Conservation (phyloP, 768 basidiomycete genomes). For the Suillus ampliporus region DNA sequence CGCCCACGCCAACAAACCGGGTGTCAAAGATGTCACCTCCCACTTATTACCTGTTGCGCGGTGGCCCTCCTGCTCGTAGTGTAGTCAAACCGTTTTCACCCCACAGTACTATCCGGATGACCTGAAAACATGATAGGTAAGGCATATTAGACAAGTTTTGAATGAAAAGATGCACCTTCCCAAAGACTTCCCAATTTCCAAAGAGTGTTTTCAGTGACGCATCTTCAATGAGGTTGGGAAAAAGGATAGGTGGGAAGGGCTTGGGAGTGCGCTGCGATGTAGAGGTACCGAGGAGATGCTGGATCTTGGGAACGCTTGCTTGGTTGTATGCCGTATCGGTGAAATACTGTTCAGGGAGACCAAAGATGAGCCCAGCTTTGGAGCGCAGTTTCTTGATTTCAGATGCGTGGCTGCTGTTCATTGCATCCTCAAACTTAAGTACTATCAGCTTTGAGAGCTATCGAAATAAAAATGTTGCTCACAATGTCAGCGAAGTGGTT, state of each 20-base stretch:
- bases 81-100: background rate
- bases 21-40: background rate
- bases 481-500: background rate
- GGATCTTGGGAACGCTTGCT: background rate
- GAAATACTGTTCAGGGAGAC: constrained; percentile 8
- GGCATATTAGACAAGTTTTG: background rate
- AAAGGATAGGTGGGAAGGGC: constrained; percentile 5
- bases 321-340: background rate
- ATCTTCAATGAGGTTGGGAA: background rate
- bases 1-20: constrained; percentile 5
- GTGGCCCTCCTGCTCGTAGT: background rate
- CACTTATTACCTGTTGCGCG: background rate
- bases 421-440: constrained; percentile 6
- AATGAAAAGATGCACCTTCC: background rate
- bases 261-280: background rate
- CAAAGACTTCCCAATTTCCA: constrained; percentile 1
- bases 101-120: background rate
- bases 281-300: background rate
- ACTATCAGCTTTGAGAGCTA: background rate
- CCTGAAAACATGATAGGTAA: background rate
- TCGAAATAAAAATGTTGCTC: too few relatives aligned
- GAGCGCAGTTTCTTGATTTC: constrained; percentile 3
- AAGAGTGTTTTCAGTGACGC: background rate
- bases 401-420: background rate
- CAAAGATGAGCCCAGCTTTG: constrained; percentile 1